Evolutionary conservation across 805 yeast species (phyloP).

Genomic region (Brettanomyces anomalus): DNA sequence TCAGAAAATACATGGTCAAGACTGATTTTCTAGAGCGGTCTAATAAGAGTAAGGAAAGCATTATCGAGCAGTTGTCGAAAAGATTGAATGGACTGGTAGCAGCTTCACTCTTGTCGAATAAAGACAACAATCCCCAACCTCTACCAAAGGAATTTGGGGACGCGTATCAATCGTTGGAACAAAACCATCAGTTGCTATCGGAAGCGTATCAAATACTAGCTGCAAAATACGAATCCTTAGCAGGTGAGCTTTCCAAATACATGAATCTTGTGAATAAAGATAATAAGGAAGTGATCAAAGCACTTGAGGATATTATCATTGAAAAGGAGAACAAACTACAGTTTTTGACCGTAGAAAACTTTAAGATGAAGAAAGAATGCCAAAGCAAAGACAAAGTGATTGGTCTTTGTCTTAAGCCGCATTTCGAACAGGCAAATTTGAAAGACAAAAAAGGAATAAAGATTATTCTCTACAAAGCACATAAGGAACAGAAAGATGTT

Average conservation of each 20-base stretch:
- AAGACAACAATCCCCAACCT: no score
- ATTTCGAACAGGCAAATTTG: background rate
- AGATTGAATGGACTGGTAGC: background rate
- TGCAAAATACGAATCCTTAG: constrained; percentile 6
- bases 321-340: constrained; percentile 8
- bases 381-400: background rate
- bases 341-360: background rate
- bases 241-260: constrained; percentile 6
- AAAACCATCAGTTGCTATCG: constrained; percentile 4
- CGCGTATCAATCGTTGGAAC: no score
- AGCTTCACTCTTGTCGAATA: background rate
- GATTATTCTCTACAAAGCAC: background rate
- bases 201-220: constrained; percentile 9
- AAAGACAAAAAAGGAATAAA: background rate
- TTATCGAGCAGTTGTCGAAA: background rate
- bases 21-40: background rate
- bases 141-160: no score
- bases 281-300: background rate
- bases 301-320: constrained; percentile 5
- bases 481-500: background rate
- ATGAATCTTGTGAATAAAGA: constrained; percentile 3
- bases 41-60: background rate
- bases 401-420: background rate
- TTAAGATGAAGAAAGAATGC: constrained; percentile 1
- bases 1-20: constrained; percentile 6